Evolutionary conservation across 148 eudicot species (phyloP).

Genomic region (Cornus kousa): DNA sequence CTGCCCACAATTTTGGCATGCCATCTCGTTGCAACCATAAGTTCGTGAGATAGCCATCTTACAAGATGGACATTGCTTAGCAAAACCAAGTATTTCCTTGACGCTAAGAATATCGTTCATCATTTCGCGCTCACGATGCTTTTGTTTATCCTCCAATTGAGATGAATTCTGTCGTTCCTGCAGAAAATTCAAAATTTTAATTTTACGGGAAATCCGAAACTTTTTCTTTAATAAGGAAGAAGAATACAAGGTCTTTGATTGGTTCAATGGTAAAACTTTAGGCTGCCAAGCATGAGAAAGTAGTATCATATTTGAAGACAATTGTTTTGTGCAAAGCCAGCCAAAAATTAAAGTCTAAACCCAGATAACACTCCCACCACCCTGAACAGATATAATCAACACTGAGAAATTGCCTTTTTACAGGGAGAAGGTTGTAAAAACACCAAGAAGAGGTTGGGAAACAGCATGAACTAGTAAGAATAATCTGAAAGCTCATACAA

Average conservation of each 20-base stretch:
- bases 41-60: constrained; percentile 87
- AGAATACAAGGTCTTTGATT: not conserved
- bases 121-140: constrained; percentile 61
- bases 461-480: not conserved
- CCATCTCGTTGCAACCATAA: constrained; percentile 96
- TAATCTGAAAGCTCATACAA: not conserved
- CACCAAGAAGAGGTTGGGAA: not conserved
- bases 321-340: too few species aligned
- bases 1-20: constrained; percentile 63
- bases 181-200: constrained; percentile 1
- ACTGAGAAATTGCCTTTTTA: not conserved
- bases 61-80: constrained; percentile 90
- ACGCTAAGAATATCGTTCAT: constrained; percentile 77
- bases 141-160: constrained; percentile 46
- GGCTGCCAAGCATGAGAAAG: not conserved
- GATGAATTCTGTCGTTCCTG: constrained; percentile 84
- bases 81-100: constrained; percentile 61
- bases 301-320: not conserved
- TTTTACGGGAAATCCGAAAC: not conserved
- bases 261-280: not conserved
- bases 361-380: too few species aligned
- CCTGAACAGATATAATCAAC: too few species aligned
- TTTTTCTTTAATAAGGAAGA: not conserved
- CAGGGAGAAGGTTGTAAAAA: not conserved
- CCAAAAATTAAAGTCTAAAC: not conserved